Evolutionary conservation across 441 rosid species (phyloP).

Genomic region (Adansonia madagascariensis): DNA sequence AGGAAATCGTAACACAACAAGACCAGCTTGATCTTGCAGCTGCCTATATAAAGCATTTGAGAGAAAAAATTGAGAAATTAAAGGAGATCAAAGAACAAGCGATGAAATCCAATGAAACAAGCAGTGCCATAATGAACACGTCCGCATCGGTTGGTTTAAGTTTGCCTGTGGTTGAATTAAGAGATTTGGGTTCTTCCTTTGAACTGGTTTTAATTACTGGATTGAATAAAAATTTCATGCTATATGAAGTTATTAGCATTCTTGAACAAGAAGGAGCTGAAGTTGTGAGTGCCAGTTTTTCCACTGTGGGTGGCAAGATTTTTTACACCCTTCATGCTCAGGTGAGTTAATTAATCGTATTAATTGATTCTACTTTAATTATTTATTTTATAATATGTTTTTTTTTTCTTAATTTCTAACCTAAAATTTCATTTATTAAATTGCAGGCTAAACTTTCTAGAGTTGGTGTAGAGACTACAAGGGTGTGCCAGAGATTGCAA

Average conservation of each 20-base stretch:
- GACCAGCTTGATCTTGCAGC: conserved; percentile 55
- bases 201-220: conserved; percentile 52
- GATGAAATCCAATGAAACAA: conserved; percentile 9
- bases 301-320: conserved; percentile 46
- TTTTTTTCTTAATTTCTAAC: background rate
- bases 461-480: conserved; percentile 65
- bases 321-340: conserved; percentile 62
- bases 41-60: conserved; percentile 46
- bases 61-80: conserved; percentile 44
- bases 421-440: background rate
- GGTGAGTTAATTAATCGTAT: conserved; percentile 32
- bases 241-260: conserved; percentile 46
- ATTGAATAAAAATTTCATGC: conserved; percentile 46
- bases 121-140: background rate
- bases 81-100: conserved; percentile 43
- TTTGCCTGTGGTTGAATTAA: conserved; percentile 46
- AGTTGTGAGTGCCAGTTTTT: conserved; percentile 52
- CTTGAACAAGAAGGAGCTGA: conserved; percentile 67
- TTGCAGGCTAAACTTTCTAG: conserved; percentile 54
- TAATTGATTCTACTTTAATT: background rate
- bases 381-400: background rate
- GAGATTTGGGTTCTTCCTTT: conserved; percentile 45
- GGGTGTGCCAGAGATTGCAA: conserved; percentile 45
- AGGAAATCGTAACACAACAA: conserved; percentile 50
- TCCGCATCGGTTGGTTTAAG: conserved; percentile 14